phyloP scores from a whole-genome alignment of 2,329 filamentous ascomycete genomes.

The Colletotrichum lindemuthianum region DNA sequence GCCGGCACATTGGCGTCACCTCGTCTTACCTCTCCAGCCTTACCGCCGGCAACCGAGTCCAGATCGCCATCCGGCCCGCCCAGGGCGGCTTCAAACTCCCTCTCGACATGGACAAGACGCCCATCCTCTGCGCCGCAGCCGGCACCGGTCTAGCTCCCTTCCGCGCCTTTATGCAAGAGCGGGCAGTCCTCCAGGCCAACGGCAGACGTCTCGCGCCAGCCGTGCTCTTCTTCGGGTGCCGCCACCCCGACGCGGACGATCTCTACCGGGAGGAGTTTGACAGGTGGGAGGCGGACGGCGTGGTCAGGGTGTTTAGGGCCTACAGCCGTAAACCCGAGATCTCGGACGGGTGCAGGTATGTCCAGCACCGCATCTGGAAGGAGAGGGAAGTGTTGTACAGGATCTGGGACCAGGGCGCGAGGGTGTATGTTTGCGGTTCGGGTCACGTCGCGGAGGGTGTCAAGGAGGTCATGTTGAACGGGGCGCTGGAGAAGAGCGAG shows the following conservation, averaged over 20 bases:
- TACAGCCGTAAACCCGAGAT: slow-evolving; percentile 55
- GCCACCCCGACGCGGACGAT: slow-evolving; percentile 52
- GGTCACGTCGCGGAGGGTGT: slow-evolving; percentile 54
- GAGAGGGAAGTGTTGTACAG: slow-evolving; percentile 44
- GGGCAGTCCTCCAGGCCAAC: slow-evolving; percentile 70
- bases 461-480: slow-evolving; percentile 42
- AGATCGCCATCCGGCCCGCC: slow-evolving; percentile 60
- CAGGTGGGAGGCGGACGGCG: slow-evolving; percentile 56
- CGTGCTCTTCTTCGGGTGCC: slow-evolving; percentile 62
- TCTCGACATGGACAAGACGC: slow-evolving; percentile 88
- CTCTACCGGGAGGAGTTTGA: slow-evolving; percentile 56
- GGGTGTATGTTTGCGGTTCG: slow-evolving; percentile 71
- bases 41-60: slow-evolving; percentile 52
- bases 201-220: slow-evolving; percentile 51
- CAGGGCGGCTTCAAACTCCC: slow-evolving; percentile 79
- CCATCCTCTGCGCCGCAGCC: slow-evolving; percentile 85
- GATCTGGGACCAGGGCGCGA: slow-evolving; percentile 52
- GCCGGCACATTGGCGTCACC: slow-evolving; percentile 67
- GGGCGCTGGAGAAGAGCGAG: slow-evolving; percentile 39
- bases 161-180: slow-evolving; percentile 98
- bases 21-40: slow-evolving; percentile 68
- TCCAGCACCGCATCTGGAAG: slow-evolving; percentile 55
- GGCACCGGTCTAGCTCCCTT: slow-evolving; percentile 97
- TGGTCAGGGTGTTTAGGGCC: slow-evolving; percentile 68
- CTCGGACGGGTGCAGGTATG: slow-evolving; percentile 59